A percentile compares a stretch with the other conserved stretches of the same genome.
Evolutionary conservation across 805 yeast genomes (phyloP).

Genomic region (Candida patagonica): DNA sequence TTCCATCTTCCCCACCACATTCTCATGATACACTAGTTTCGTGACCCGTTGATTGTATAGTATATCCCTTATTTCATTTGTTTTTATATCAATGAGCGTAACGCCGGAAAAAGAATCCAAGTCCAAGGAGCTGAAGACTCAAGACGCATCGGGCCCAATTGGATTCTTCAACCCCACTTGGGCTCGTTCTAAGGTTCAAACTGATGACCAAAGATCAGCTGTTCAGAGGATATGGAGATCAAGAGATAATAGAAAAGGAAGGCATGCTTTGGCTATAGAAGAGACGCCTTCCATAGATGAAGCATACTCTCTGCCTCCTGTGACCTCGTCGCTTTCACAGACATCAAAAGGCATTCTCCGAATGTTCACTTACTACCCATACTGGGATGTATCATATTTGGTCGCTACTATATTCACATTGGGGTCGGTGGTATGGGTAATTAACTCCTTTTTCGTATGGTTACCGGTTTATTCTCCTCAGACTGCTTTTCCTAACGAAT

Average conservation of each 20-base stretch:
- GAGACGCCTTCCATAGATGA: neutral
- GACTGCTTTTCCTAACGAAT: conserved; percentile 9
- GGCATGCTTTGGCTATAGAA: conserved; percentile 7
- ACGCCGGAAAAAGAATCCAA: no score
- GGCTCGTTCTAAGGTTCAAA: no score
- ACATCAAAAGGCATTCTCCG: conserved; percentile 5
- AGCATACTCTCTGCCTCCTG: neutral
- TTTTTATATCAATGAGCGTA: no score
- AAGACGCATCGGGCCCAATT: no score
- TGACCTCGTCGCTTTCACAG: neutral
- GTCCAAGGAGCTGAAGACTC: no score
- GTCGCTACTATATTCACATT: conserved; percentile 9
- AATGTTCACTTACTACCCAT: conserved; percentile 9
- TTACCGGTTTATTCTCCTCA: conserved; percentile 9
- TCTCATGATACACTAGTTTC: no score
- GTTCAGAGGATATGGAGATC: conserved; percentile 10
- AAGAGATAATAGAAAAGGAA: conserved; percentile 12
- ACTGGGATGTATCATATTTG: conserved; percentile 13
- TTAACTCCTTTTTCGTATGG: conserved; percentile 14
- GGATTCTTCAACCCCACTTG: no score
- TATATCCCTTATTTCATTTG: no score
- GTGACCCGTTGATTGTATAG: no score
- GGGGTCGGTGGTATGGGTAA: conserved; percentile 15
- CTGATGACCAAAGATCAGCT: no score
- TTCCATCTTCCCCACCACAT: no score